Evolutionary conservation across 345 rosid genomes (phyloP).

Genomic region (Populus tremula): DNA sequence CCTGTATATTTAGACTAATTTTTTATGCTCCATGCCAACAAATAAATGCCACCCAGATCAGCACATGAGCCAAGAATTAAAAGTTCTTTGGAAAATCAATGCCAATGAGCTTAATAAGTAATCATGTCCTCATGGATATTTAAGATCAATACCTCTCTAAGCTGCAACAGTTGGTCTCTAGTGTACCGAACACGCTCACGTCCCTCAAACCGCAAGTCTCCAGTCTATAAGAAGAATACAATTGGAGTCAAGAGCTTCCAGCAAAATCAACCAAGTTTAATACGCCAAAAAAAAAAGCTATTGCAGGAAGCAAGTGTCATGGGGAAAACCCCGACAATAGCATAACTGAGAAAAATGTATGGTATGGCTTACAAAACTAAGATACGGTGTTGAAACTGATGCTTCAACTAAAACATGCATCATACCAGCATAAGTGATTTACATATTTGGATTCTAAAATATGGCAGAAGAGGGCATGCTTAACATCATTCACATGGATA

Average conservation of each 20-base stretch:
- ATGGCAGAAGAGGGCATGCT: background rate
- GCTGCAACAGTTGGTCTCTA: slow-evolving; percentile 71
- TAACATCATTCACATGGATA: background rate
- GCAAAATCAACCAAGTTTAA: background rate
- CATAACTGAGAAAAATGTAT: background rate
- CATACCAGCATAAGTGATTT: background rate
- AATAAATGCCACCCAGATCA: background rate
- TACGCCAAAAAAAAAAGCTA: background rate
- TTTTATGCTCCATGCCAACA: background rate
- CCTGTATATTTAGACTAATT: background rate
- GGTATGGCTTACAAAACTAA: background rate
- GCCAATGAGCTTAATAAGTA: background rate
- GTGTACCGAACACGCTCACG: slow-evolving; percentile 60
- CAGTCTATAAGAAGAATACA: slow-evolving; percentile 46
- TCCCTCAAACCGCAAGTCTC: slow-evolving; percentile 60
- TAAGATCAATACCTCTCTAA: slow-evolving; percentile 48
- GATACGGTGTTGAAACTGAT: background rate
- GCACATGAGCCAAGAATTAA: background rate
- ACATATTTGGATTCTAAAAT: background rate
- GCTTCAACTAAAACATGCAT: background rate
- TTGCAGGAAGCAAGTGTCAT: background rate
- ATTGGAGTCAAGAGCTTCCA: slow-evolving; percentile 10
- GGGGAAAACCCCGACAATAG: background rate
- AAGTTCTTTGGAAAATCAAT: background rate
- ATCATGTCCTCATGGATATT: background rate